Percentiles rank a stretch among this genome's conserved stretches.
These are phyloP conservation scores for Yamadazyma sp. DNA, from an alignment of 1,139 yeast genomes.

Conservation along the genomic window DNA sequence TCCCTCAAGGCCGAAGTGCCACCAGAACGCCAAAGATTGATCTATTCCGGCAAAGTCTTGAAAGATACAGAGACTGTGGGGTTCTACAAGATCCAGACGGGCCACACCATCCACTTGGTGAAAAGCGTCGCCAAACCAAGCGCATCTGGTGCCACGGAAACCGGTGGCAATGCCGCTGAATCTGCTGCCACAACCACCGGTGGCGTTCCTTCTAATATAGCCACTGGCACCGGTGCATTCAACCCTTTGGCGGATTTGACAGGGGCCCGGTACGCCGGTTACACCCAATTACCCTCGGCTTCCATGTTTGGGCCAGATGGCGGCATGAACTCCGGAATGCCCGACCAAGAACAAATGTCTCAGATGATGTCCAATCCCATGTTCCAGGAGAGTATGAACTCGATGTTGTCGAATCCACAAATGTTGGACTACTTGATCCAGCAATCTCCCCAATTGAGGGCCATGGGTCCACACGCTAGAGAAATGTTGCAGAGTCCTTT, in stretches of 20 bases:
- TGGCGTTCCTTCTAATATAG: conserved; percentile 66
- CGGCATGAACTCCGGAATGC: conserved; percentile 69
- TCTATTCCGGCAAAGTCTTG: conserved; percentile 90
- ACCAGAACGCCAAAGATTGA: conserved; percentile 76
- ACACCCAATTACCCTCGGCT: conserved; percentile 81
- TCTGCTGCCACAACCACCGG: conserved; percentile 19
- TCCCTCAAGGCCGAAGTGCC: conserved; percentile 63
- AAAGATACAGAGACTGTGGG: conserved; percentile 77
- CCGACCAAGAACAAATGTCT: conserved; percentile 72
- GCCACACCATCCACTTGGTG: conserved; percentile 87
- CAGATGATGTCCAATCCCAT: conserved; percentile 78
- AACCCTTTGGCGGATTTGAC: conserved; percentile 91
- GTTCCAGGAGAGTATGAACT: conserved; percentile 77
- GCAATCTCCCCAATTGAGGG: conserved; percentile 79
- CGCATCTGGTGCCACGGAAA: conserved; percentile 19
- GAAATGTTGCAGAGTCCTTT: conserved; percentile 82
- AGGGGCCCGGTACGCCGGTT: conserved; percentile 95
- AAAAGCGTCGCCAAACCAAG: conserved; percentile 49
- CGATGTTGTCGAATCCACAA: conserved; percentile 75
- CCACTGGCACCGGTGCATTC: conserved; percentile 87
- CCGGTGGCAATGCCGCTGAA: conserved; percentile 19
- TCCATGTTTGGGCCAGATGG: conserved; percentile 95
- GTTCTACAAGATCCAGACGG: conserved; percentile 77
- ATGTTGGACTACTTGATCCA: conserved; percentile 82
- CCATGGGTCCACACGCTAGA: conserved; percentile 88